These are phyloP conservation scores for Rhodomyrtus psidioides DNA, from an alignment of 441 rosid species.

Conservation along the genomic window DNA sequence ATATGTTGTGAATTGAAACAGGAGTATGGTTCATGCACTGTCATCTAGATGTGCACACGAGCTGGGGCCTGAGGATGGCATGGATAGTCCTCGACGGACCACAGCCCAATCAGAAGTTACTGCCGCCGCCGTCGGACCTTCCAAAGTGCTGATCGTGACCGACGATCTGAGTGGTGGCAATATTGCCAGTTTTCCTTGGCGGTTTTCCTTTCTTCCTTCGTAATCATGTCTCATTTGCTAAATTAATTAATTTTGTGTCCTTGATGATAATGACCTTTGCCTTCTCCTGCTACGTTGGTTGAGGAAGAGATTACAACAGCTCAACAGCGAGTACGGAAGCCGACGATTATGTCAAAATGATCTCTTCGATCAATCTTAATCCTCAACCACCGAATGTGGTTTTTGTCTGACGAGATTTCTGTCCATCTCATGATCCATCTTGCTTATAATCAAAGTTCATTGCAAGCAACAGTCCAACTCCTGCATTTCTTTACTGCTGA, in stretches of 20 bases:
- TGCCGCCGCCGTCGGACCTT: constrained; percentile 44
- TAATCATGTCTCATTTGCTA: background rate
- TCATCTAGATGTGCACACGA: constrained; percentile 33
- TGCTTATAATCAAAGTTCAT: constrained; percentile 1
- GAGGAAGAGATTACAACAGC: background rate
- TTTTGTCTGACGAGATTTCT: background rate
- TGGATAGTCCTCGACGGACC: constrained; percentile 30
- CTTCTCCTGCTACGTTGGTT: background rate
- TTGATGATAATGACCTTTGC: background rate
- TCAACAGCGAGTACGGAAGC: background rate
- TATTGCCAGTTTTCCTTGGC: background rate
- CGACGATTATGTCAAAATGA: background rate
- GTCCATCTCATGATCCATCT: background rate
- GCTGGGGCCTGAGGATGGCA: constrained; percentile 38
- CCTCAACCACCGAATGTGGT: background rate
- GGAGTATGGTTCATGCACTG: constrained; percentile 48
- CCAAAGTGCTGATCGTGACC: constrained; percentile 34
- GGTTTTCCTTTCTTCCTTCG: background rate
- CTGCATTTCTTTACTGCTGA: background rate
- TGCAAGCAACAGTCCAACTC: background rate
- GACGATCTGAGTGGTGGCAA: too few relatives aligned
- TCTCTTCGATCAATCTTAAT: background rate
- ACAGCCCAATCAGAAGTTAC: constrained; percentile 25
- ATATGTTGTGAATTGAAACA: background rate
- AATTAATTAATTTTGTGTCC: background rate